phyloP scores from a whole-genome alignment of 129 eudicot species.

The Calendula officinalis region DNA sequence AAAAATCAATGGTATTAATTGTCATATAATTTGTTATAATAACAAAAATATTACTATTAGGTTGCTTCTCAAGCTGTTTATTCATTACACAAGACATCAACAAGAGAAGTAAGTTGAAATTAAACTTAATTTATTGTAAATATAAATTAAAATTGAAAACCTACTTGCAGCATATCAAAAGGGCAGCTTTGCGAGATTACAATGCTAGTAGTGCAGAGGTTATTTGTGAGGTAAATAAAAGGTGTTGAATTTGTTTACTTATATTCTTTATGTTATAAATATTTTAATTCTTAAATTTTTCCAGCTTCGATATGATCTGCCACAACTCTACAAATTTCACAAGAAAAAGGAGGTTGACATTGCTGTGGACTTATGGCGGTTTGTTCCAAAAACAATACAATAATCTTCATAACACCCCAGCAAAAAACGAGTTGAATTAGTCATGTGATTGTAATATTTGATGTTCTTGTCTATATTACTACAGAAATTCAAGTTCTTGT shows the following conservation, averaged over 20 bases:
- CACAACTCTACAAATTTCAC: slow-evolving; percentile 87
- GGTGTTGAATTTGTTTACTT: neutral
- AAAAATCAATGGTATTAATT: no score
- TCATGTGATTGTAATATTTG: neutral
- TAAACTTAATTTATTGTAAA: neutral
- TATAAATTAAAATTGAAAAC: slow-evolving; percentile 5
- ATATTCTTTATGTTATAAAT: slow-evolving; percentile 3
- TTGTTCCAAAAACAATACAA: slow-evolving; percentile 54
- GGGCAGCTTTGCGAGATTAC: slow-evolving; percentile 73
- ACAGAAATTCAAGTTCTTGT: neutral
- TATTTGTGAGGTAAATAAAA: slow-evolving; percentile 67
- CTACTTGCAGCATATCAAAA: slow-evolving; percentile 58
- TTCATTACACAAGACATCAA: slow-evolving; percentile 94
- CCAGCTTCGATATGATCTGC: slow-evolving; percentile 91
- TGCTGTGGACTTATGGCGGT: slow-evolving; percentile 96
- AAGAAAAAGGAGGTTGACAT: slow-evolving; percentile 93
- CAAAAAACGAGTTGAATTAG: neutral
- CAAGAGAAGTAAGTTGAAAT: slow-evolving; percentile 68
- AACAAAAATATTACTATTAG: slow-evolving; percentile 33
- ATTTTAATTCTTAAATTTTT: neutral
- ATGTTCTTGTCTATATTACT: slow-evolving; percentile 16
- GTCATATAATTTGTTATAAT: no score
- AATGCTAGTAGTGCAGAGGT: slow-evolving; percentile 91
- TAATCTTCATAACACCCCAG: slow-evolving; percentile 10
- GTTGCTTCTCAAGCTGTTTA: slow-evolving; percentile 92